Base-by-base conservation (phyloP, 345 rosid genomes). In the Chamaenerion angustifolium region DNA sequence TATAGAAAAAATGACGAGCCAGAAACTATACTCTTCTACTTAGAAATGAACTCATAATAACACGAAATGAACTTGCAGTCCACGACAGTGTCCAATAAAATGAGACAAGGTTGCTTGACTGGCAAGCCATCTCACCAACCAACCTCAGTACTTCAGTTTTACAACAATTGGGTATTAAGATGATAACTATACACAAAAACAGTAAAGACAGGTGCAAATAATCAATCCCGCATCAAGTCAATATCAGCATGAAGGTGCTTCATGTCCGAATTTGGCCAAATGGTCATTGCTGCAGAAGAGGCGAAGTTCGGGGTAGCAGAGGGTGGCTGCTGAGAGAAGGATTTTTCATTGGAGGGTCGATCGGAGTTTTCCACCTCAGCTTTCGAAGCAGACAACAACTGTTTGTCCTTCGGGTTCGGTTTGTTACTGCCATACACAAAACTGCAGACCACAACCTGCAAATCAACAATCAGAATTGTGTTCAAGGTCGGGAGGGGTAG, bases 401-500 rank as follows among this genome's bases (percentile, higher is more conserved):
- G 73, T 63, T 69, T 87, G 70, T 73, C 68, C 68, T 77, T 79
- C 48, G 59, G 66, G 66, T 74, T 78, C 46, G 59, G 43, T 74
- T 77, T 89, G 37, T 83, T 52, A 64, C 72, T 68, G 13, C 83
- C 94, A 37, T 84, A 73, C 12, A 82, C 78, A 66, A 92, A 92
- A 67, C 90, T 92, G 80, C 95, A 92, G 11, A 76, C 75, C 56
- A 87, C 95, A 70, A 92, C 88, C 96, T 92, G 82, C 68, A 56
- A 19, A 57, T 13, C 12, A 56, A 57, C 52, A 16, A 54, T 46
- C 16, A 8, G 44, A 44, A 46, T 50, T 14, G 21, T 11, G 42
- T 60, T 88, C 99, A 96, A 85, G 94, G 55, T 85, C 85, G 0
- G 75, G 81, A n/a, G n/a, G n/a, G n/a, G n/a, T n/a, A n/a, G n/a